A percentile compares a stretch with the other conserved stretches of the same genome.
Evolutionary conservation across 257 asterid species (phyloP).

Genomic region (Gentiana straminea): DNA sequence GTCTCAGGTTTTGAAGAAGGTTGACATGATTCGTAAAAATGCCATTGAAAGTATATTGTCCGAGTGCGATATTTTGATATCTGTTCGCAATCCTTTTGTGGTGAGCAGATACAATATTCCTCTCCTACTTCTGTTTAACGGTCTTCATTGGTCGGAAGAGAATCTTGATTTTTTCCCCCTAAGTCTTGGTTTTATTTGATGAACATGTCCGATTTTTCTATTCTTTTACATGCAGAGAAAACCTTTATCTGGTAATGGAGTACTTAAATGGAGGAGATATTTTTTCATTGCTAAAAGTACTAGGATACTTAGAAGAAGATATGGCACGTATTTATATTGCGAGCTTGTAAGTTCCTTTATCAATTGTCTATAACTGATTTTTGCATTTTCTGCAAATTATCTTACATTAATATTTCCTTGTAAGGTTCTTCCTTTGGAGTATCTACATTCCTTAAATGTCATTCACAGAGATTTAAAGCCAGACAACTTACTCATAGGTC

Average conservation of each 20-base stretch:
- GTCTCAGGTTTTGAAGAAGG: constrained; percentile 81
- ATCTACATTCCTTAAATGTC: constrained; percentile 82
- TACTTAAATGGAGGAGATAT: constrained; percentile 98
- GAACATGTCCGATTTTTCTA: constrained; percentile 99
- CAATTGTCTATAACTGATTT: constrained; percentile 15
- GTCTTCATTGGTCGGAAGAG: constrained; percentile 4
- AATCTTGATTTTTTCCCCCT: constrained; percentile 25
- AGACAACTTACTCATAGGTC: constrained; percentile 90
- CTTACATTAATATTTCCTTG: constrained; percentile 13
- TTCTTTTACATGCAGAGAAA: constrained; percentile 99
- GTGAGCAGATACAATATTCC: constrained; percentile 33
- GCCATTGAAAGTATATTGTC: constrained; percentile 95
- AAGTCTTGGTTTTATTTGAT: constrained; percentile 35
- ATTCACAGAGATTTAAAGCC: constrained; percentile 97
- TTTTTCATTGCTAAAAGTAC: constrained; percentile 71
- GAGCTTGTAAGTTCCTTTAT: constrained; percentile 73
- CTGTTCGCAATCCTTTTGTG: constrained; percentile 99
- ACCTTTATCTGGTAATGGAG: constrained; percentile 98
- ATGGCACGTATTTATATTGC: constrained; percentile 89
- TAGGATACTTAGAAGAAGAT: constrained; percentile 97
- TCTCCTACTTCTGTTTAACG: neutral
- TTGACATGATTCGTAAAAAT: constrained; percentile 94
- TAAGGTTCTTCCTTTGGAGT: constrained; percentile 98
- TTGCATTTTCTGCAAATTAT: constrained; percentile 14
- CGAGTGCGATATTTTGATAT: constrained; percentile 89